Evolutionary conservation across 2,329 filamentous ascomycete species (phyloP).

Genomic region (Pestalotiopsis sp.): DNA sequence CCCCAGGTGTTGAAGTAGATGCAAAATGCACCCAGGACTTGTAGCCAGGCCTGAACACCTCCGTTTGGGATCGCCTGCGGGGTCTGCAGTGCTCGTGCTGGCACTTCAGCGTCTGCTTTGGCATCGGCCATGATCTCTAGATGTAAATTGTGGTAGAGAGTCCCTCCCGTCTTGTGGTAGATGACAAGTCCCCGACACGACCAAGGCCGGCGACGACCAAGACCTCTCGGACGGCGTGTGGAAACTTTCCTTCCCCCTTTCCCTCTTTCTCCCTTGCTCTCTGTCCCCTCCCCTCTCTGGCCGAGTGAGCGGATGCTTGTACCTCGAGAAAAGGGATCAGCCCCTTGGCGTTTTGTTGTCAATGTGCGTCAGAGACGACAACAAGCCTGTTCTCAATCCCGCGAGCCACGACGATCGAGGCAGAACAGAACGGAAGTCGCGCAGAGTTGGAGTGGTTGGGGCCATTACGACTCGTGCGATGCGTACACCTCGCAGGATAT

Average conservation of each 20-base stretch:
- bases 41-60: constrained; percentile 9
- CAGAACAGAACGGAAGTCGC: background rate
- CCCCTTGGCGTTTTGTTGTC: no score
- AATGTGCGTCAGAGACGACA: background rate
- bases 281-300: no score
- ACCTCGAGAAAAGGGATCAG: no score
- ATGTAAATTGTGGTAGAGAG: background rate
- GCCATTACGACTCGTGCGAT: background rate
- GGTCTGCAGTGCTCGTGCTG: no score
- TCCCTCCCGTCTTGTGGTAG: background rate
- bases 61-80: background rate
- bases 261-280: no score
- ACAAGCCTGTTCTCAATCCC: background rate
- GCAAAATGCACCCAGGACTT: constrained; percentile 10
- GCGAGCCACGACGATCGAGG: background rate
- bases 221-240: no score
- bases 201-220: no score
- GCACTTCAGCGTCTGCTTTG: background rate
- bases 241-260: no score
- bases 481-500: background rate
- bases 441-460: background rate
- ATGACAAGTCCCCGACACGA: no score
- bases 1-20: constrained; percentile 13
- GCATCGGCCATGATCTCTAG: background rate
- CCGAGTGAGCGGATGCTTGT: no score